Percentiles rank a stretch among this genome's conserved stretches.
These are phyloP conservation scores for Diaporthe sp. DNA, from an alignment of 2,329 filamentous ascomycete genomes.

Conservation along the genomic window DNA sequence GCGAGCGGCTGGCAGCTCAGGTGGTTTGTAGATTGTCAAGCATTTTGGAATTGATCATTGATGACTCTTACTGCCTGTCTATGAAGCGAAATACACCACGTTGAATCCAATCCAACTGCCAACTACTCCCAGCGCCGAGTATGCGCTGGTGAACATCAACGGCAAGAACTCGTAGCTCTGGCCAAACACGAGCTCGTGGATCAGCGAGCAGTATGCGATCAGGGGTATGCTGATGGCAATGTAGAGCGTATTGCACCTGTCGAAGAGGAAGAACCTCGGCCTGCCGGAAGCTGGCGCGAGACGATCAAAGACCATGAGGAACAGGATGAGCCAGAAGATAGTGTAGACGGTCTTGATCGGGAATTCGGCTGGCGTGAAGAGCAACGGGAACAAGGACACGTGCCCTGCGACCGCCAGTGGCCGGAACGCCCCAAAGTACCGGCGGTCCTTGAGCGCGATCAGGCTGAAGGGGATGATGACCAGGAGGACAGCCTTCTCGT, in stretches of 20 bases:
- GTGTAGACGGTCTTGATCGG: conserved; percentile 96
- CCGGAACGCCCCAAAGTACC: conserved; percentile 91
- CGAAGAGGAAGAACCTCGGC: conserved; percentile 88
- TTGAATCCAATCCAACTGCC: conserved; percentile 96
- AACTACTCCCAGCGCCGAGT: conserved; percentile 93
- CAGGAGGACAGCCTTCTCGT: conserved; percentile 95
- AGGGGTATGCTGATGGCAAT: conserved; percentile 91
- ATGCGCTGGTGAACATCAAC: conserved; percentile 96
- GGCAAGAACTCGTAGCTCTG: conserved; percentile 89
- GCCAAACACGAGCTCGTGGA: conserved; percentile 89
- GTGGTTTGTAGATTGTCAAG: not conserved
- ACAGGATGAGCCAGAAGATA: conserved; percentile 88
- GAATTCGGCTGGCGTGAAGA: conserved; percentile 94
- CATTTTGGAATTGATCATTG: not conserved
- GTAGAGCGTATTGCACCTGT: conserved; percentile 91
- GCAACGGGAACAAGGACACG: conserved; percentile 92
- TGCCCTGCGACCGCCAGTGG: conserved; percentile 94
- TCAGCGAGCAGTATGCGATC: conserved; percentile 87
- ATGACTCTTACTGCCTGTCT: conserved; percentile 36
- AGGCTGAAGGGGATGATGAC: conserved; percentile 96
- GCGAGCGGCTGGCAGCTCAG: not conserved
- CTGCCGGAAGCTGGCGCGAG: conserved; percentile 86
- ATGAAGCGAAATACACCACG: conserved; percentile 86
- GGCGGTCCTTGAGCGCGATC: conserved; percentile 88
- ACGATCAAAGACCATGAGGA: conserved; percentile 88